Percentiles rank a stretch among this genome's conserved stretches.
Conservation (phyloP, 192 early-diverging fungal species). For the Gamsiella multidivaricata region DNA sequence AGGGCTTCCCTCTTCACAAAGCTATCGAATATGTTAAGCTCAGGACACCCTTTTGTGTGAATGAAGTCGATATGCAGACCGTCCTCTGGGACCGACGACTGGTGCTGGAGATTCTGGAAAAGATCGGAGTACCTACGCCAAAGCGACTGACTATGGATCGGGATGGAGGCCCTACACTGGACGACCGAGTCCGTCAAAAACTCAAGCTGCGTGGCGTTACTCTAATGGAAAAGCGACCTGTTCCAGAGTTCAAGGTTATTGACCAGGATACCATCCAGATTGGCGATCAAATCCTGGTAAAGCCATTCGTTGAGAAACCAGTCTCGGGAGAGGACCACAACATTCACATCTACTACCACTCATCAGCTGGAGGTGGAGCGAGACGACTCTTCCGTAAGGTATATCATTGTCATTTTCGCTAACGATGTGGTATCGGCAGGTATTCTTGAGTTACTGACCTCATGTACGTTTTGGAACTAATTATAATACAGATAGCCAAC, state of each 20-base stretch:
- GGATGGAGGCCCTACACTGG: slow-evolving; percentile 70
- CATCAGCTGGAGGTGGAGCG: slow-evolving; percentile 80
- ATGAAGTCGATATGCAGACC: slow-evolving; percentile 88
- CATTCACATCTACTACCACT: slow-evolving; percentile 93
- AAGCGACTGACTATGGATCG: slow-evolving; percentile 73
- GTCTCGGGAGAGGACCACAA: slow-evolving; percentile 97
- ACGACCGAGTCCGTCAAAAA: slow-evolving; percentile 62
- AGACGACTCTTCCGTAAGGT: slow-evolving; percentile 83
- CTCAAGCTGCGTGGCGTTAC: slow-evolving; percentile 64
- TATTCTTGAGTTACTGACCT: background rate
- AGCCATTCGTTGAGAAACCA: slow-evolving; percentile 99
- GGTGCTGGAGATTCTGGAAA: slow-evolving; percentile 82
- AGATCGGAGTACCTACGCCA: slow-evolving; percentile 87
- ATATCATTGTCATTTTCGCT: background rate
- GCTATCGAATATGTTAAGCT: slow-evolving; percentile 88
- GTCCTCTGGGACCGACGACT: slow-evolving; percentile 88
- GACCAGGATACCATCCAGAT: slow-evolving; percentile 77
- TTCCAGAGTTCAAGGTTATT: slow-evolving; percentile 53
- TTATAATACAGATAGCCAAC: slow-evolving; percentile 81
- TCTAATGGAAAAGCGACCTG: slow-evolving; percentile 47
- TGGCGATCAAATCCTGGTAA: slow-evolving; percentile 74
- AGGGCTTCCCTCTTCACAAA: slow-evolving; percentile 94
- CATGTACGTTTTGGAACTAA: too few species aligned
- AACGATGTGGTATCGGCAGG: background rate
- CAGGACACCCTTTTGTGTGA: slow-evolving; percentile 85